Evolutionary conservation across 139 green algal genomes (phyloP), one percentile per base, ranked within the genome.

Genomic region (Closterium sp.): DNA sequence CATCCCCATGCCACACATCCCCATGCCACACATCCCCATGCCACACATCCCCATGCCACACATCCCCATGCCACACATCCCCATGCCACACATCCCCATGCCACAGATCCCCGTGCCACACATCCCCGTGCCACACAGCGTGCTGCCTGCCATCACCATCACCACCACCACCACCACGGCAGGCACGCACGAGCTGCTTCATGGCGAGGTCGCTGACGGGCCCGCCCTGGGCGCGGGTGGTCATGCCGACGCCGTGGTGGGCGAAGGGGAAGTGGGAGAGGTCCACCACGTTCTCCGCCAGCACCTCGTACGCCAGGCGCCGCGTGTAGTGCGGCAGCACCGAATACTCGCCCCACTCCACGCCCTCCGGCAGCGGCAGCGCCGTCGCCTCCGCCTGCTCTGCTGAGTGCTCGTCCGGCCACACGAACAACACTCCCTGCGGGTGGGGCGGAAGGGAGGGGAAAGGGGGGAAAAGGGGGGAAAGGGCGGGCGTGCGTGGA

Each of bases 251-350:
- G 89, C 85, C 89, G 70, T 96, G 94, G 86, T 96, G 94, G 0
- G 94, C 90, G 89, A 96, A 96, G 28, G 94, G 94, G 45, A 96
- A 89, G 92, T 96, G 94, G 87, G 85, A 91, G 17, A 92, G 94
- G 42, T 96, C 94, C 84, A 96, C 86, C 87, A 96, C n/a, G 79
- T 96, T 96, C 84, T 96, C 95, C 70, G 93, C 90, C 24, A 96
- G 90, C 10, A 96, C 95, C 87, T 96, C 92, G 32, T 93, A 93
- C 13, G 30, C 42, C 45, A 93, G 27, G 45, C 93, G 86, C n/a
- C 90, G 90, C 17, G 19, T 21, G 85, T 91, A 91, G 85, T 91
- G 38, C 29, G 30, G 38, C 88, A 91, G 28, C 88, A 17, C 31
- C 1, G 17, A 10, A 50, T 21, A 84, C 88, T 31, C 9, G 9